Percentiles rank a stretch among this genome's conserved stretches.
Evolutionary conservation across 192 early-diverging fungal species (phyloP).

Genomic region (Coemansia nantahalensis): DNA sequence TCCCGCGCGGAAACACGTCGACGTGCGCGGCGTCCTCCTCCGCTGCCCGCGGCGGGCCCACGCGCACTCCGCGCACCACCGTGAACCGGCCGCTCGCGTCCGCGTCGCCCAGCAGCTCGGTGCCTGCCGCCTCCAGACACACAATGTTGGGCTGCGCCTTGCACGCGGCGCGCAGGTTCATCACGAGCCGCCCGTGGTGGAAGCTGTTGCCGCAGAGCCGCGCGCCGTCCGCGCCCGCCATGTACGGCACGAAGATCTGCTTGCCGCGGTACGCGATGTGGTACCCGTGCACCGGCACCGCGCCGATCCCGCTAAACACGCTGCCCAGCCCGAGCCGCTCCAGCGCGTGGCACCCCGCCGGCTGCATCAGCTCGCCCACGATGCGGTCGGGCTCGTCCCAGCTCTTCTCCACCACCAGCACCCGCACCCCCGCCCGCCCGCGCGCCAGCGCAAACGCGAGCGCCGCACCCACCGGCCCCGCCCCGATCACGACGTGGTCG

Average conservation of each 20-base stretch:
- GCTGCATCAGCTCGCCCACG: slow-evolving; percentile 96
- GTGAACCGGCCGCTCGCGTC: not conserved
- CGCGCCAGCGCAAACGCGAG: slow-evolving; percentile 75
- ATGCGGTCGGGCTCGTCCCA: slow-evolving; percentile 94
- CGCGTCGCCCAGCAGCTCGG: slow-evolving; percentile 56
- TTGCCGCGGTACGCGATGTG: slow-evolving; percentile 68
- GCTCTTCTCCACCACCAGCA: slow-evolving; percentile 70
- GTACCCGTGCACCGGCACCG: slow-evolving; percentile 82
- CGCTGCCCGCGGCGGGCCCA: slow-evolving; percentile 12
- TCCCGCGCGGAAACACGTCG: slow-evolving; percentile 32
- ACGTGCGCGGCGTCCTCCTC: slow-evolving; percentile 20
- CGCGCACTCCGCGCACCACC: slow-evolving; percentile 19
- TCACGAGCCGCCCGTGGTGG: slow-evolving; percentile 93
- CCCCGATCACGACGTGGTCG: slow-evolving; percentile 88
- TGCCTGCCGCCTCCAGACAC: slow-evolving; percentile 74
- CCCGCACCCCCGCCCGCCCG: slow-evolving; percentile 63
- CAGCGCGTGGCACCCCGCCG: slow-evolving; percentile 85
- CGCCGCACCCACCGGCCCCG: slow-evolving; percentile 90
- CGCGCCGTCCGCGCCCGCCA: slow-evolving; percentile 50
- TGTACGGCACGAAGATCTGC: slow-evolving; percentile 72
- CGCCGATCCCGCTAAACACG: slow-evolving; percentile 80
- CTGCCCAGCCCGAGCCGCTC: slow-evolving; percentile 69
- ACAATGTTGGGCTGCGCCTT: slow-evolving; percentile 62
- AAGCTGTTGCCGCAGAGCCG: slow-evolving; percentile 71
- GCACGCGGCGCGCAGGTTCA: slow-evolving; percentile 71